Percentiles rank a stretch among this genome's conserved stretches.
Conservation (phyloP, 2,329 filamentous ascomycete genomes). For the Neofusicoccum kwambonambiense region DNA sequence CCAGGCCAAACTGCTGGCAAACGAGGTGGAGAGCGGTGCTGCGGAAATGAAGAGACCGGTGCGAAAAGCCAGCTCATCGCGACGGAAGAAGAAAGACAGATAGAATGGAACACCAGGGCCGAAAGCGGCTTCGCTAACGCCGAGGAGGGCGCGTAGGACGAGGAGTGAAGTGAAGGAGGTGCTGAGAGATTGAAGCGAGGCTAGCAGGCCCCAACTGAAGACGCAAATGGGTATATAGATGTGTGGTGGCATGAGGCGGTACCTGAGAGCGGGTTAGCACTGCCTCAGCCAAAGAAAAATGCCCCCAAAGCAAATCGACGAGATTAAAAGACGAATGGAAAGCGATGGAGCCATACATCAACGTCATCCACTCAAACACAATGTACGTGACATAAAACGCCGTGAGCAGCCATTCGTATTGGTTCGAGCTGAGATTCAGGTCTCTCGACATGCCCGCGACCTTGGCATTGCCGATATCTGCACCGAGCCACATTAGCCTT, state of each 20-base stretch:
- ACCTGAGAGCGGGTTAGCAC: slow-evolving; percentile 31
- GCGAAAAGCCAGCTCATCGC: slow-evolving; percentile 75
- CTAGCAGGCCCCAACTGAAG: slow-evolving; percentile 74
- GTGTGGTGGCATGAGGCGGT: slow-evolving; percentile 59
- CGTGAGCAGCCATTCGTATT: slow-evolving; percentile 63
- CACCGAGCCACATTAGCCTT: not conserved
- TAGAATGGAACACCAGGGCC: slow-evolving; percentile 64
- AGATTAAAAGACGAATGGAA: not conserved
- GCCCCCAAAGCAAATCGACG: too few relatives aligned
- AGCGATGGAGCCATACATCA: slow-evolving; percentile 44
- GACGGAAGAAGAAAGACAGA: slow-evolving; percentile 61
- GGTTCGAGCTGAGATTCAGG: slow-evolving; percentile 52
- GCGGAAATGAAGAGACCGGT: slow-evolving; percentile 85
- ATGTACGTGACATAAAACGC: slow-evolving; percentile 66
- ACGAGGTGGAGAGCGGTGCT: slow-evolving; percentile 60
- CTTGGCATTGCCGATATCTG: slow-evolving; percentile 62
- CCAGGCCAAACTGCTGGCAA: slow-evolving; percentile 79
- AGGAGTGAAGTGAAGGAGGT: slow-evolving; percentile 54
- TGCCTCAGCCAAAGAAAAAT: too few relatives aligned
- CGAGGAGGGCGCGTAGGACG: slow-evolving; percentile 60
- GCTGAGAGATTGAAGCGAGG: slow-evolving; percentile 63
- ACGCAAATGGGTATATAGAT: slow-evolving; percentile 65
- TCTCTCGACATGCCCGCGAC: slow-evolving; percentile 58
- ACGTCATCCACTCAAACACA: slow-evolving; percentile 65
- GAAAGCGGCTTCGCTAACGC: slow-evolving; percentile 62